These are phyloP conservation scores for Flueggea neowawraea DNA, from an alignment of 441 rosid species.

Conservation along the genomic window DNA sequence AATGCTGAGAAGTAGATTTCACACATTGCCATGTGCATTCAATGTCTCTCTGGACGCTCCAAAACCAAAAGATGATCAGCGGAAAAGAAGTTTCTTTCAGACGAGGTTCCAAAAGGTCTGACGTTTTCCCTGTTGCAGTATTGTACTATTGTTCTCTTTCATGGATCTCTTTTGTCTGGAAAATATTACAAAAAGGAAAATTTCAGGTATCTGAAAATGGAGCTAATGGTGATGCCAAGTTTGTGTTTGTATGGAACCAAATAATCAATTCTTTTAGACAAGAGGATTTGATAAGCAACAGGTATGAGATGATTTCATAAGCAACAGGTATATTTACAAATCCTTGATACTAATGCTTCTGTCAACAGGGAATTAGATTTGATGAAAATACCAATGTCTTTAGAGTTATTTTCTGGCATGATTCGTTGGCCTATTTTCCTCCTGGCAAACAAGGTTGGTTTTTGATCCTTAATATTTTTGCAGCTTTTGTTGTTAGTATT, in stretches of 20 bases:
- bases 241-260: constrained; percentile 96
- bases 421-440: constrained; percentile 97
- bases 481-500: constrained; percentile 8
- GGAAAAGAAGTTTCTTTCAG: constrained; percentile 39
- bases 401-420: constrained; percentile 61
- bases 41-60: constrained; percentile 69
- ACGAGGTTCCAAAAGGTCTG: constrained; percentile 60
- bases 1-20: constrained; percentile 96
- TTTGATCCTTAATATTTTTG: constrained; percentile 3
- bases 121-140: constrained; percentile 10
- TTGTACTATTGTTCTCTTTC: not conserved
- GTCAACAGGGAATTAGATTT: constrained; percentile 80
- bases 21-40: constrained; percentile 91
- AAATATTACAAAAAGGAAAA: not conserved
- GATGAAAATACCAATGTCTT: constrained; percentile 81
- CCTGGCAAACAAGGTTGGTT: constrained; percentile 78
- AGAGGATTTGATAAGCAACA: constrained; percentile 94
- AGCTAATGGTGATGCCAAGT: constrained; percentile 61
- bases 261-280: constrained; percentile 65
- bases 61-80: constrained; percentile 40
- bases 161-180: not conserved
- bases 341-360: constrained; percentile 4
- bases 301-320: constrained; percentile 28
- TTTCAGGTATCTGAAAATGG: constrained; percentile 48
- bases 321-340: not conserved